Conservation (phyloP, 495 filamentous ascomycete species). For the Chaetomidium leptoderma region DNA sequence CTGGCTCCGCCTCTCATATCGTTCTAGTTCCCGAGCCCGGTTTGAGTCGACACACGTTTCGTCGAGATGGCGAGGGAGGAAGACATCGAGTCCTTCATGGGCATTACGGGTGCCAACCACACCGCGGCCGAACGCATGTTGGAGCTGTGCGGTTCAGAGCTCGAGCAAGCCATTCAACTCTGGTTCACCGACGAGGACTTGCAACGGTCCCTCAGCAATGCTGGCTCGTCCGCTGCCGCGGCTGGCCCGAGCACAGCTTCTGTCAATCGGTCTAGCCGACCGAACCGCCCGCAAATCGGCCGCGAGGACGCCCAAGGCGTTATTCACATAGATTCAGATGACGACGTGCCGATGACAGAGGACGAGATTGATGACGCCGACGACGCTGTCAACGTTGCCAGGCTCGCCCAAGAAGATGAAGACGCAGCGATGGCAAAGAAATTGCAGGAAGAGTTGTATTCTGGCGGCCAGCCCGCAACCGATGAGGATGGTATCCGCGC, state of each 20-base stretch:
- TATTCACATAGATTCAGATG: constrained; percentile 68
- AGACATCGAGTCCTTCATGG: constrained; percentile 55
- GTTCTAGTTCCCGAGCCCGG: not conserved
- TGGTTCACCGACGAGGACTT: constrained; percentile 79
- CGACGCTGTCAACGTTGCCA: constrained; percentile 37
- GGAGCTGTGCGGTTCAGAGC: constrained; percentile 71
- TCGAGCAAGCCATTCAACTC: constrained; percentile 80
- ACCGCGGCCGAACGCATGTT: constrained; percentile 74
- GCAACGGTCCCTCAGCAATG: constrained; percentile 46
- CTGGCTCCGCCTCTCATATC: not conserved
- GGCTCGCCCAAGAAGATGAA: constrained; percentile 60
- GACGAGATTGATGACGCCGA: constrained; percentile 38
- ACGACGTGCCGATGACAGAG: constrained; percentile 58
- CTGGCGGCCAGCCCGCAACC: constrained; percentile 41
- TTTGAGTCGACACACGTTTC: not conserved
- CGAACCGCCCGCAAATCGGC: constrained; percentile 30
- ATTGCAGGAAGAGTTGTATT: constrained; percentile 87
- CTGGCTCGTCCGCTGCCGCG: constrained; percentile 33
- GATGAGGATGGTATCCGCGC: constrained; percentile 69
- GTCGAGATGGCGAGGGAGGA: constrained; percentile 61
- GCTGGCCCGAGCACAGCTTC: constrained; percentile 25
- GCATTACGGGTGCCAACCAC: constrained; percentile 60
- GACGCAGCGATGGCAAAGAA: constrained; percentile 91
- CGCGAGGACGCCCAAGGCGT: constrained; percentile 56
- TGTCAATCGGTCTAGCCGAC: constrained; percentile 11